A percentile compares a stretch with the other conserved stretches of the same genome.
phyloP scores from a whole-genome alignment of 345 rosid species.

The Bruguiera sexangula region DNA sequence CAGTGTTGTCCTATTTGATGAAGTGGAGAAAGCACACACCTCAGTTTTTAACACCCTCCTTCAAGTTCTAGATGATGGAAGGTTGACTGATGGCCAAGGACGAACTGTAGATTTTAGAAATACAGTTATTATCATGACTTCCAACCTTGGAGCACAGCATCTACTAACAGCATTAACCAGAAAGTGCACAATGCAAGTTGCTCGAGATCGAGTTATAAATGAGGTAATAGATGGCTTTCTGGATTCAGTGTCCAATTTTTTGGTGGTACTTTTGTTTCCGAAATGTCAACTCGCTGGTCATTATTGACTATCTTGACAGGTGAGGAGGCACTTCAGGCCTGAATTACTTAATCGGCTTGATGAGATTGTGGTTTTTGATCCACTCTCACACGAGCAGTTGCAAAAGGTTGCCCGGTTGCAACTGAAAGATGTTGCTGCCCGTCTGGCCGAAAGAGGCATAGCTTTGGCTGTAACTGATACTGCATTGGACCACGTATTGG shows the following conservation, averaged over 20 bases:
- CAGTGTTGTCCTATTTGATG: slow-evolving; percentile 76
- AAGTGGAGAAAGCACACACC: slow-evolving; percentile 88
- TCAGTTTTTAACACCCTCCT: slow-evolving; percentile 83
- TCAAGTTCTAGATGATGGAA: slow-evolving; percentile 89
- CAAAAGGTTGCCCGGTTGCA: slow-evolving; percentile 74
- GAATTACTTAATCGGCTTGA: slow-evolving; percentile 84
- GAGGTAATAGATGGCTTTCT: slow-evolving; percentile 38
- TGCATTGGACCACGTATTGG: slow-evolving; percentile 62
- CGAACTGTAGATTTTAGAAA: slow-evolving; percentile 80
- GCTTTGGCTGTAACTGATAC: slow-evolving; percentile 84
- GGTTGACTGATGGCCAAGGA: slow-evolving; percentile 88
- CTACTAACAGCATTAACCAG: slow-evolving; percentile 69
- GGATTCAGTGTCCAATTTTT: too few species aligned
- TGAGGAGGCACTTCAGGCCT: slow-evolving; percentile 75
- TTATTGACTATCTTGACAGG: slow-evolving; percentile 29
- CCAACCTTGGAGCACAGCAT: slow-evolving; percentile 85
- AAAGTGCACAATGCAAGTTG: slow-evolving; percentile 71
- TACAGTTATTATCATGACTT: slow-evolving; percentile 79
- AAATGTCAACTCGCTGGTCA: neutral
- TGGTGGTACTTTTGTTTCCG: too few species aligned
- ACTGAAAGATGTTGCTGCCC: slow-evolving; percentile 75
- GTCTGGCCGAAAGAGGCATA: slow-evolving; percentile 80
- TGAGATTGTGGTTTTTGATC: slow-evolving; percentile 81
- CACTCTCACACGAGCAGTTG: slow-evolving; percentile 83
- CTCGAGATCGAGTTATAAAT: slow-evolving; percentile 70